phyloP scores from a whole-genome alignment of 1,284 basidiomycete genomes.

The Ustilago shanxiensis region DNA sequence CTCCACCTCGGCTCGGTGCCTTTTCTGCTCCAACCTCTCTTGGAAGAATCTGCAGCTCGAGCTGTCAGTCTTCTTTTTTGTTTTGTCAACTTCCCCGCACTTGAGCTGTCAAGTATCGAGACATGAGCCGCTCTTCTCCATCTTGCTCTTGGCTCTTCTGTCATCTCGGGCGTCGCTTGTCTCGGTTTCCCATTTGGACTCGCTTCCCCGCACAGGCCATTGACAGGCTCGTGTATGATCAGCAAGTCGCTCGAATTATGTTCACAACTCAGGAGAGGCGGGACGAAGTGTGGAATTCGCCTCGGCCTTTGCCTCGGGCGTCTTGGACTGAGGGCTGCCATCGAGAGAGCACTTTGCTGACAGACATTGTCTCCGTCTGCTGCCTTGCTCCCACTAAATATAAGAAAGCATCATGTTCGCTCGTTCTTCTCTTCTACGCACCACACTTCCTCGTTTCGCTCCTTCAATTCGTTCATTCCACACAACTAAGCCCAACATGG shows the following conservation, averaged over 20 bases:
- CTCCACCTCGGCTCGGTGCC: constrained; percentile 21
- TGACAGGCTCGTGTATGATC: background rate
- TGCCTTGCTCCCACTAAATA: constrained; percentile 11
- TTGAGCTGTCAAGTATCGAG: background rate
- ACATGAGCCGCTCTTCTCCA: background rate
- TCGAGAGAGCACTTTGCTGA: background rate
- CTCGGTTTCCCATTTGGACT: constrained; percentile 7
- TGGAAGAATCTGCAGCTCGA: background rate
- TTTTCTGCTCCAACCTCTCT: background rate
- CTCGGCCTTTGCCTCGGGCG: constrained; percentile 32
- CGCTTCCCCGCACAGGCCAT: constrained; percentile 26
- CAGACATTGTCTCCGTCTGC: background rate
- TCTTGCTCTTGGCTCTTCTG: background rate
- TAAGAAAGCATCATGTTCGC: constrained; percentile 37
- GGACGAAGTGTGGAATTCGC: constrained; percentile 16
- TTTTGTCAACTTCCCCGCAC: constrained; percentile 40
- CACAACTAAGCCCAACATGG: constrained; percentile 53
- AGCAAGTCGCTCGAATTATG: background rate
- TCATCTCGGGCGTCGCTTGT: constrained; percentile 1
- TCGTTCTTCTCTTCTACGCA: constrained; percentile 27
- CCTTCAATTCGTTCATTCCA: constrained; percentile 34
- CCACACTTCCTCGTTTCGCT: constrained; percentile 27
- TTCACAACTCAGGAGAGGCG: no score
- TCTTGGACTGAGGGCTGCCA: no score
- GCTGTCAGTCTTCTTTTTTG: constrained; percentile 6